Evolutionary conservation across 2,329 filamentous ascomycete species (phyloP), one percentile per base, ranked within the genome.

Genomic region (Fonsecaea pedrosoi): DNA sequence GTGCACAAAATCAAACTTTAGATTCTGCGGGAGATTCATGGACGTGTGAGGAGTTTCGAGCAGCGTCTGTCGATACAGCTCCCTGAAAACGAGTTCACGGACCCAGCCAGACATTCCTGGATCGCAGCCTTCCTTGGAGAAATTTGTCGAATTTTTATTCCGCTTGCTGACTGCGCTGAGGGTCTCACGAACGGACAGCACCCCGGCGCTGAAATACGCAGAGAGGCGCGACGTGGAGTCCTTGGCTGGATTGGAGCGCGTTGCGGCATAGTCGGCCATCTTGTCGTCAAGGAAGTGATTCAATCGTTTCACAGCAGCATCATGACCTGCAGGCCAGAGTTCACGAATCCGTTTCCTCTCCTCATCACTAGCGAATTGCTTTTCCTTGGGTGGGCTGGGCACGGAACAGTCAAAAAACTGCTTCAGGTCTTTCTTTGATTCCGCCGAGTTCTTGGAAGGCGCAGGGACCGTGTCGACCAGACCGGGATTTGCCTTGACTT

Each of bases 21-120:
- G 75, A 61, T 84, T 84, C 59, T 83, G 81, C 0, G 82, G 82
- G 1, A 84, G 70, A 42, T 83, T 84, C 81, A 85, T 84, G 15
- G 76, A 75, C 3, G 78, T 82, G 64, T 85, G 82, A 0, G 82
- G 82, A 0, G 79, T 82, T 10, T 75, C 76, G 62, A 83, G 73
- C 5, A 79, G 81, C 3, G 81, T 81, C 62, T 84, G 83, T 12
- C 82, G 76, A 72, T 84, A 84, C 30, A 84, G 77, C 67, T 85
- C 83, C 0, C 82, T 79, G 70, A 84, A 84, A 2, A 82, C 81
- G 59, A 85, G 77, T 71, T 85, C 83, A 9, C 83, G 82, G 1
- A 85, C 82, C 82, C 82, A 84, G 8, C 77, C 72, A 40, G 78
- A 75, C 10, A 80, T 75, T 3, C 79, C 81, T 0, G 77, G 68